Conservation (phyloP, 345 rosid species). For the Capsella bursapastoris region DNA sequence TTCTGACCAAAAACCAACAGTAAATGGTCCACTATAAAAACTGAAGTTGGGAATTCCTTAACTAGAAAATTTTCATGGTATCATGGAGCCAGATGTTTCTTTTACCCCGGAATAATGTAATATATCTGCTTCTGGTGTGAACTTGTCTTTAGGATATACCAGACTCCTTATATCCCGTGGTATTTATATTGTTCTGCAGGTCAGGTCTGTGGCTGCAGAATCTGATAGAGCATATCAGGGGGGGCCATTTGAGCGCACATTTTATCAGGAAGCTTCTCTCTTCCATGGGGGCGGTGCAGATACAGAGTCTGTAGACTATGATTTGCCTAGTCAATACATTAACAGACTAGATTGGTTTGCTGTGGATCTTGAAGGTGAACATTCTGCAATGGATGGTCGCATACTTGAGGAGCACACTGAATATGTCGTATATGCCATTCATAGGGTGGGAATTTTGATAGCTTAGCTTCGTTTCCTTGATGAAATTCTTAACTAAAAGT, state of each 20-base stretch:
- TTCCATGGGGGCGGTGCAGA: conserved; percentile 55
- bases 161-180: conserved; percentile 8
- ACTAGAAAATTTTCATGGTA: conserved; percentile 9
- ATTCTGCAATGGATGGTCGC: conserved; percentile 99
- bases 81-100: conserved; percentile 23
- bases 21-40: not conserved
- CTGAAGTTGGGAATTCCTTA: not conserved
- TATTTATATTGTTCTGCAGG: conserved; percentile 51
- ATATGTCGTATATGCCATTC: conserved; percentile 97
- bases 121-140: conserved; percentile 6
- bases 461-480: conserved; percentile 36
- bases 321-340: conserved; percentile 64
- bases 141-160: conserved; percentile 13
- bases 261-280: conserved; percentile 69
- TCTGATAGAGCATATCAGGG: conserved; percentile 92
- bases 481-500: conserved; percentile 5
- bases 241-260: conserved; percentile 77
- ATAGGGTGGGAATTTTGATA: conserved; percentile 65
- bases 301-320: conserved; percentile 49
- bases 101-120: conserved; percentile 15
- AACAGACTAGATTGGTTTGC: conserved; percentile 90
- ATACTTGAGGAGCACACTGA: conserved; percentile 97
- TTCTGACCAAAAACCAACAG: too few species aligned
- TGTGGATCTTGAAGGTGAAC: conserved; percentile 99
- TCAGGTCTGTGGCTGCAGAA: conserved; percentile 93